Percentiles rank a stretch among this genome's conserved stretches.
phyloP scores from a whole-genome alignment of 2,329 filamentous ascomycete species.

The Pezicula radicicola region DNA sequence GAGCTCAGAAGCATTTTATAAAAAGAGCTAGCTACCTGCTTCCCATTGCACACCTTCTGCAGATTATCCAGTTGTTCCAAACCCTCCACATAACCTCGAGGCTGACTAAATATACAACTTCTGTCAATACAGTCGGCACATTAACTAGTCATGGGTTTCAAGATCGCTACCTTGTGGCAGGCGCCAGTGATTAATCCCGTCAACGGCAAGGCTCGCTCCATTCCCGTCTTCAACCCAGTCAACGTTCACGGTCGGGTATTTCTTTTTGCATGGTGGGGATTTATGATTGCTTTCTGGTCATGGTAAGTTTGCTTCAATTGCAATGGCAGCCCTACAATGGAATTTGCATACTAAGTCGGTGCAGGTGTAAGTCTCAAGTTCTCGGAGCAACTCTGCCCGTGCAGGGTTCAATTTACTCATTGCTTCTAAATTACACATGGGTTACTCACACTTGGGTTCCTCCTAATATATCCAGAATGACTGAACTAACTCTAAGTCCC shows the following conservation, averaged over 20 bases:
- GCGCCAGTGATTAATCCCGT: conserved; percentile 77
- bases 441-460: too few relatives aligned
- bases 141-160: conserved; percentile 11
- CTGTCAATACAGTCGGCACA: background rate
- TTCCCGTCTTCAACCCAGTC: conserved; percentile 73
- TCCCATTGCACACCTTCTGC: background rate
- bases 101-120: background rate
- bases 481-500: too few relatives aligned
- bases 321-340: conserved; percentile 54
- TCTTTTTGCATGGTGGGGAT: conserved; percentile 82
- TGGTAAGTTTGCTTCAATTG: conserved; percentile 61
- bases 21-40: conserved; percentile 4
- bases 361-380: conserved; percentile 47
- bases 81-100: background rate
- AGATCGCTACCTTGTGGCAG: conserved; percentile 17
- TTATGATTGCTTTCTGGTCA: conserved; percentile 82
- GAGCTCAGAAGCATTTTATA: conserved; percentile 8
- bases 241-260: conserved; percentile 80
- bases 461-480: too few relatives aligned
- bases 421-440: too few relatives aligned
- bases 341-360: background rate
- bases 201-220: conserved; percentile 74
- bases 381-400: too few relatives aligned
- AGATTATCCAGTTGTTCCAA: background rate
- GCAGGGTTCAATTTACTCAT: too few relatives aligned